A percentile compares a stretch with the other conserved stretches of the same genome.
These are phyloP conservation scores for Lignosus rhinocerotis DNA, from an alignment of 1,284 basidiomycete species.

Conservation along the genomic window DNA sequence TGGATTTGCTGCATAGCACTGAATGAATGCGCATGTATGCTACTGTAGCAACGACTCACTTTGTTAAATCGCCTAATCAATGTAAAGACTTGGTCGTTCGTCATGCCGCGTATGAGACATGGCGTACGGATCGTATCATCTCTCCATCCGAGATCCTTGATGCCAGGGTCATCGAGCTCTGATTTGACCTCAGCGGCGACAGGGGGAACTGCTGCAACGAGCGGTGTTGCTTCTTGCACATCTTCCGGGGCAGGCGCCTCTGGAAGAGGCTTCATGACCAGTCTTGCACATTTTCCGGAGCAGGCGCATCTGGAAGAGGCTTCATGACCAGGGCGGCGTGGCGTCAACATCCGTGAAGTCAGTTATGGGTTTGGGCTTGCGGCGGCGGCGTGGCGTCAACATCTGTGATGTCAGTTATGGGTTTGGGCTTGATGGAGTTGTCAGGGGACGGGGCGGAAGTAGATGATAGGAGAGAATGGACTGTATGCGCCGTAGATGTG, in stretches of 20 bases:
- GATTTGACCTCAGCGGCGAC: slow-evolving; percentile 7
- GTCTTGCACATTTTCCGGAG: neutral
- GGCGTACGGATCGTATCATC: slow-evolving; percentile 20
- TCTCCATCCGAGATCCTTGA: slow-evolving; percentile 33
- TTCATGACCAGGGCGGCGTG: slow-evolving; percentile 15
- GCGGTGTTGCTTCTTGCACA: neutral
- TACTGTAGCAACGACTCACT: slow-evolving; percentile 18
- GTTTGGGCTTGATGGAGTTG: neutral
- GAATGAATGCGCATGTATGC: neutral
- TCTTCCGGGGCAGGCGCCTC: neutral
- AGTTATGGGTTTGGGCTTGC: too few relatives aligned
- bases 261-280: slow-evolving; percentile 13
- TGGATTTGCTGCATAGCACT: slow-evolving; percentile 34
- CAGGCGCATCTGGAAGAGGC: slow-evolving; percentile 7
- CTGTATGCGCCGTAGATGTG: neutral
- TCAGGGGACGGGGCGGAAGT: slow-evolving; percentile 10
- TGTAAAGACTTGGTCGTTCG: slow-evolving; percentile 43
- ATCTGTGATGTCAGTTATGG: neutral
- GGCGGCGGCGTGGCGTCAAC: neutral
- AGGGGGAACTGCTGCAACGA: slow-evolving; percentile 7
- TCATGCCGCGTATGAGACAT: slow-evolving; percentile 32
- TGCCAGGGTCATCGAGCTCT: slow-evolving; percentile 30
- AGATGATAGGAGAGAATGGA: slow-evolving; percentile 3
- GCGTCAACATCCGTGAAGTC: too few relatives aligned
- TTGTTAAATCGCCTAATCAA: slow-evolving; percentile 46